These are phyloP conservation scores for Cucurbita moschata DNA, from an alignment of 306 rosid genomes.

Conservation along the genomic window DNA sequence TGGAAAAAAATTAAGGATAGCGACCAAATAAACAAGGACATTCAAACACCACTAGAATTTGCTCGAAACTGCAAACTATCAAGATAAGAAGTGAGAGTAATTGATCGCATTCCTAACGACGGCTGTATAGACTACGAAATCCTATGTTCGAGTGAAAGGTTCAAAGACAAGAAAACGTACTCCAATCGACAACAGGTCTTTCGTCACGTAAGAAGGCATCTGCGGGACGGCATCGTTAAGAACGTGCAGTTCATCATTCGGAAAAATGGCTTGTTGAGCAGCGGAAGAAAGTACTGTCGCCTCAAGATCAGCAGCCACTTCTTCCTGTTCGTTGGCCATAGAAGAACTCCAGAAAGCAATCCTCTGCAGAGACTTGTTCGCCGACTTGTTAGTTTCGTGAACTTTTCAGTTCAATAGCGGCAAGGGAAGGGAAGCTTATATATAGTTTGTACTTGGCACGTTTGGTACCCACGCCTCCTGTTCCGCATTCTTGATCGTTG, in stretches of 20 bases:
- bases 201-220: constrained; percentile 37
- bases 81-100: neutral
- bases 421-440: neutral
- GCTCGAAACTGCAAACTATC: neutral
- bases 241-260: neutral
- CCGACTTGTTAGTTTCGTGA: neutral
- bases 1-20: neutral
- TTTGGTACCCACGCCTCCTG: neutral
- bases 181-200: constrained; percentile 34
- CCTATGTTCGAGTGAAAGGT: neutral
- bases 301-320: neutral
- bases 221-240: constrained; percentile 15
- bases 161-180: constrained; percentile 17
- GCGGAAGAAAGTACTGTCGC: neutral
- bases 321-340: neutral
- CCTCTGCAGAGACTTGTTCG: neutral
- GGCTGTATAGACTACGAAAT: neutral
- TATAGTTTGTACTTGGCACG: neutral
- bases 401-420: neutral
- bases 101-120: neutral
- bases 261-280: neutral
- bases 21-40: neutral
- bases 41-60: neutral
- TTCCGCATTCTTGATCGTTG: neutral
- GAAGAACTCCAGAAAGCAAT: neutral